Evolutionary conservation across 2,329 filamentous ascomycete genomes (phyloP).

Genomic region (Parasarocladium wereldwijsianum): DNA sequence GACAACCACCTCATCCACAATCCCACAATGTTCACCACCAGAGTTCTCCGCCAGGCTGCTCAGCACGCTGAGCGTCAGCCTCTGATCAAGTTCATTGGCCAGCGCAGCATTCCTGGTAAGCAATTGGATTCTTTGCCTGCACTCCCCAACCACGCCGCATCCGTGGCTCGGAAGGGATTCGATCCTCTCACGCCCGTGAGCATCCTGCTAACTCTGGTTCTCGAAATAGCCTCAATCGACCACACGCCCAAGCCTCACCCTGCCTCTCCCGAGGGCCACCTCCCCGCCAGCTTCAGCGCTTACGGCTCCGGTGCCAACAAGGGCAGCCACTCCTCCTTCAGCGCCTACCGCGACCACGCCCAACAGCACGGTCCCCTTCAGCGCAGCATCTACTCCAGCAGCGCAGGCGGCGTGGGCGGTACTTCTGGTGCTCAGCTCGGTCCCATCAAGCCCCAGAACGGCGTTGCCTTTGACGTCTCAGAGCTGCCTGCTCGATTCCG

Average conservation of each 20-base stretch:
- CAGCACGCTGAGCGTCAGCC: slow-evolving; percentile 45
- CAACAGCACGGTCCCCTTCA: slow-evolving; percentile 65
- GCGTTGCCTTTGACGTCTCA: slow-evolving; percentile 75
- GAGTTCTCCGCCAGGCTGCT: slow-evolving; percentile 41
- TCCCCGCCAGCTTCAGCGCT: slow-evolving; percentile 38
- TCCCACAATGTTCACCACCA: slow-evolving; percentile 37
- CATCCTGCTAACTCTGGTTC: slow-evolving; percentile 4
- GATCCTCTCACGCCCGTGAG: slow-evolving; percentile 5
- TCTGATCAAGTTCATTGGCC: slow-evolving; percentile 48
- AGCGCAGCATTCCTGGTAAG: slow-evolving; percentile 43
- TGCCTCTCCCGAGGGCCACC: slow-evolving; percentile 48
- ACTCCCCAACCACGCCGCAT: too few relatives aligned
- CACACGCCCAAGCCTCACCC: slow-evolving; percentile 62
- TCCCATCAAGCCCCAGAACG: slow-evolving; percentile 52
- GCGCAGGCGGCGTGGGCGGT: slow-evolving; percentile 36
- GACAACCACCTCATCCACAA: slow-evolving; percentile 5
- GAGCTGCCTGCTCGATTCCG: slow-evolving; percentile 79
- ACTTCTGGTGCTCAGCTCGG: slow-evolving; percentile 57
- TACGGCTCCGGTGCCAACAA: slow-evolving; percentile 16
- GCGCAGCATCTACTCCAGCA: slow-evolving; percentile 31
- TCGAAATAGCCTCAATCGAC: slow-evolving; percentile 46
- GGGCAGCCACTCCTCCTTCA: slow-evolving; percentile 47
- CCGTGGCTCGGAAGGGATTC: too few relatives aligned
- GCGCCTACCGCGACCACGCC: slow-evolving; percentile 61
- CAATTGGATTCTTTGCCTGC: slow-evolving; percentile 5